Conservation (phyloP, 352 stramenopile species). For the Phytophthora pseudosyringae region DNA sequence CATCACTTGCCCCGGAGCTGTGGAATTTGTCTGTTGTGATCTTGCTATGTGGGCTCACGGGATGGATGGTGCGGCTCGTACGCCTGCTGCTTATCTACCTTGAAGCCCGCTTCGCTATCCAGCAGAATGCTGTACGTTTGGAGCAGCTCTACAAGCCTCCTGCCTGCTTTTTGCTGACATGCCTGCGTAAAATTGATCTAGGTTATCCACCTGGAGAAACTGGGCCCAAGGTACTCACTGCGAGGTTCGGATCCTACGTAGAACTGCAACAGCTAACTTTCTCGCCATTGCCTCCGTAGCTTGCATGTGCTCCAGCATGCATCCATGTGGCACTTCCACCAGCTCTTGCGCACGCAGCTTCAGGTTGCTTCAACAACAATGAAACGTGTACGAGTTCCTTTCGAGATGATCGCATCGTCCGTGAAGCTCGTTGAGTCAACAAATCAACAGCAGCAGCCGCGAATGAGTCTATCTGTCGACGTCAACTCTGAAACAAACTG, state of each 20-base stretch:
- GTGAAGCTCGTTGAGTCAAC: conserved; percentile 25
- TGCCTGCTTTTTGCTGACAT: conserved; percentile 2
- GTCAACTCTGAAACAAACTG: conserved; percentile 32
- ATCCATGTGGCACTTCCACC: conserved; percentile 73
- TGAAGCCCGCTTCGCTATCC: conserved; percentile 49
- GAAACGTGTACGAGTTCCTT: conserved; percentile 49
- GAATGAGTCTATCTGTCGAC: conserved; percentile 32
- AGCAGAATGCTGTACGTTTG: conserved; percentile 49
- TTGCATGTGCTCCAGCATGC: conserved; percentile 55
- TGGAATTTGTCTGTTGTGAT: conserved; percentile 67
- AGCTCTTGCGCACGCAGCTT: conserved; percentile 58
- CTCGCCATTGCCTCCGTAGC: conserved; percentile 22
- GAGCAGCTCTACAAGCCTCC: neutral
- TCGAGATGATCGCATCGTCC: conserved; percentile 48
- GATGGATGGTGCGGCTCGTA: conserved; percentile 53
- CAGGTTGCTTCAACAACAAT: conserved; percentile 44
- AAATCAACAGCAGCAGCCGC: conserved; percentile 1
- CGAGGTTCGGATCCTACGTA: neutral
- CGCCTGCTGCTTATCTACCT: conserved; percentile 43
- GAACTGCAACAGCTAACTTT: conserved; percentile 4
- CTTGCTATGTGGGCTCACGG: conserved; percentile 48
- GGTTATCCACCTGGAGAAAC: conserved; percentile 37
- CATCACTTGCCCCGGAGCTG: conserved; percentile 49
- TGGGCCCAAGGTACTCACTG: conserved; percentile 34
- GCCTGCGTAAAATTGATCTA: conserved; percentile 1